Evolutionary conservation across 139 green algal species (phyloP), one percentile per base, ranked within the genome.

Genomic region (Haematococcus lacustris): DNA sequence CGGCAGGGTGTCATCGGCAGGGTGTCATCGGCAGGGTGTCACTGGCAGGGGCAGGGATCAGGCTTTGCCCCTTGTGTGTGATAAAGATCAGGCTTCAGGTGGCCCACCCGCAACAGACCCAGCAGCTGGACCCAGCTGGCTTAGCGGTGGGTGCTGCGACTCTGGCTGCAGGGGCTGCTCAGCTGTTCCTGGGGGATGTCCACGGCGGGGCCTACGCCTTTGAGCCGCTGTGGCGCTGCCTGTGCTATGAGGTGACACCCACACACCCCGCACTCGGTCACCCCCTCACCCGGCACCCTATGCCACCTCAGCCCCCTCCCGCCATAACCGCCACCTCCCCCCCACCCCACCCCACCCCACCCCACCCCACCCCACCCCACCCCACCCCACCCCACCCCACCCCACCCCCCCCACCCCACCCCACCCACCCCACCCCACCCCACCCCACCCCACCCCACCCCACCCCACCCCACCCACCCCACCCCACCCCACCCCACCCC

Each of bases 101-200:
- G 38, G 2, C 25, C 37, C 23, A 40, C 40, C 3, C 6, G 40
- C 28, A 39, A 60, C 66, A 60, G 40, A 71, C 66, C 26, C 66
- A 26, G 40, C 25, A 25, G 4, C n/a, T n/a, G n/a, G n/a, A n/a
- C n/a, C n/a, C n/a, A n/a, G n/a, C n/a, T n/a, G n/a, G n/a, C n/a
- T n/a, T n/a, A n/a, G n/a, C n/a, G n/a, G n/a, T n/a, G n/a, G n/a
- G n/a, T n/a, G n/a, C n/a, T n/a, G n/a, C n/a, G n/a, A n/a, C n/a
- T n/a, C n/a, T n/a, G n/a, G n/a, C n/a, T 66, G 67, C 68, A 79
- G 74, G 75, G 39, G 73, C 76, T 35, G 38, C 71, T 34, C 90
- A 95, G 84, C 81, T 96, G 57, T 91, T 96, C 61, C 79, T 90
- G 57, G 88, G 86, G 0, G 91, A 96, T 66, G 83, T 93, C 21